A percentile compares a stretch with the other conserved stretches of the same genome.
These are phyloP conservation scores for Dacryopinax spathularia DNA, from an alignment of 768 basidiomycete genomes.

Conservation along the genomic window DNA sequence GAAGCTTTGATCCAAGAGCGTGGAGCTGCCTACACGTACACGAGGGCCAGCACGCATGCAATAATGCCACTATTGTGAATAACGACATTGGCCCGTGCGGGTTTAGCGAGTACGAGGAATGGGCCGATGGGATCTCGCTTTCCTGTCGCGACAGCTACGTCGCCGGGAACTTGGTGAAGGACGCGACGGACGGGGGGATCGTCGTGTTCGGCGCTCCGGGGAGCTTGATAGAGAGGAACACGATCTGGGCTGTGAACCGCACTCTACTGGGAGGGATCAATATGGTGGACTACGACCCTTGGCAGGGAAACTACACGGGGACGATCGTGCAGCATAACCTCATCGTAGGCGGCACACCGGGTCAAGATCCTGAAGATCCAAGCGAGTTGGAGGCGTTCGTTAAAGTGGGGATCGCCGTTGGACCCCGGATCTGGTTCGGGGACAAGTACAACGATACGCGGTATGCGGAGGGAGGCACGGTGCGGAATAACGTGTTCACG, in stretches of 20 bases:
- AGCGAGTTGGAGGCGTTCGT: constrained; percentile 43
- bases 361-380: constrained; percentile 11
- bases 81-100: constrained; percentile 78
- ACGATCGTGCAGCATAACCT: constrained; percentile 53
- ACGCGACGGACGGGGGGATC: constrained; percentile 67
- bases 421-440: constrained; percentile 65
- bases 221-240: constrained; percentile 58
- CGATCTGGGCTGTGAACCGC: constrained; percentile 58
- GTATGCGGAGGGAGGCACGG: constrained; percentile 33
- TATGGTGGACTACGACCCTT: constrained; percentile 59
- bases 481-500: constrained; percentile 35
- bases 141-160: constrained; percentile 49
- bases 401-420: constrained; percentile 68
- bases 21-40: constrained; percentile 74
- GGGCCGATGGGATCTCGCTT: constrained; percentile 73
- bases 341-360: constrained; percentile 56
- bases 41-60: constrained; percentile 54
- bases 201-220: constrained; percentile 67
- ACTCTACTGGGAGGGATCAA: constrained; percentile 66
- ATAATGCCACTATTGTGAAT: constrained; percentile 51
- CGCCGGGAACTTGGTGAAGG: constrained; percentile 53
- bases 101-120: constrained; percentile 46
- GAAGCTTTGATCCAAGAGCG: constrained; percentile 57
- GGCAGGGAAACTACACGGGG: constrained; percentile 45
- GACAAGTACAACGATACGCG: constrained; percentile 38